Conservation (phyloP, 129 eudicot genomes). For the Artemisia annua region DNA sequence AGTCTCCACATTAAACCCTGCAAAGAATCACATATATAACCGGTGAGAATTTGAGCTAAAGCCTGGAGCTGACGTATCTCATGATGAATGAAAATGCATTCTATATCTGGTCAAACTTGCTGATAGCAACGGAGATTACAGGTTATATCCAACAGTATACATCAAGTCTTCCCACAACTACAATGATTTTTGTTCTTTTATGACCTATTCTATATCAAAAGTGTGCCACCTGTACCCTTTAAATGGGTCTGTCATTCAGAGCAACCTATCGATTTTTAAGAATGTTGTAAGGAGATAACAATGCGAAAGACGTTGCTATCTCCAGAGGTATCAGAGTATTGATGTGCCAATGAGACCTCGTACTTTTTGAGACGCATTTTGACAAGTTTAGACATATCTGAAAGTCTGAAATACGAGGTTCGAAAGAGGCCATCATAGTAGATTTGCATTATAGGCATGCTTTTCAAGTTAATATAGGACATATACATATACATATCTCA, state of each 20-base stretch:
- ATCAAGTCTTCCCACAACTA: constrained; percentile 13
- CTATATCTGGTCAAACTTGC: background rate
- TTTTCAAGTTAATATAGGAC: background rate
- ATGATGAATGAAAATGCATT: constrained; percentile 4
- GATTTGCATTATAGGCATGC: background rate
- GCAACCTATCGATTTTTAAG: background rate
- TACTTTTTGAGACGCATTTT: background rate
- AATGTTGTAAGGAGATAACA: background rate
- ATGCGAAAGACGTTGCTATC: background rate
- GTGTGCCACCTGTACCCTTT: constrained; percentile 6
- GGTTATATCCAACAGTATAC: background rate
- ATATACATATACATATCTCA: background rate
- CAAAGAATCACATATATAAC: constrained; percentile 12
- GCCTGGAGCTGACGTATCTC: constrained; percentile 5
- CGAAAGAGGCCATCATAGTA: background rate
- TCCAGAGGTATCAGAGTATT: background rate
- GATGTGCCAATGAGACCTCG: background rate
- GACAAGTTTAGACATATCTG: background rate
- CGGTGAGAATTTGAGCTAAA: background rate
- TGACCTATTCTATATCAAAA: background rate
- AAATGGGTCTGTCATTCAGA: background rate
- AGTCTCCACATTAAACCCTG: constrained; percentile 60
- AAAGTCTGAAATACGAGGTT: background rate
- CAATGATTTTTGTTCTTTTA: background rate
- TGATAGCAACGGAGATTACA: background rate